Base-by-base conservation (phyloP, 2,329 filamentous ascomycete species). In the Clarireedia hainanense region DNA sequence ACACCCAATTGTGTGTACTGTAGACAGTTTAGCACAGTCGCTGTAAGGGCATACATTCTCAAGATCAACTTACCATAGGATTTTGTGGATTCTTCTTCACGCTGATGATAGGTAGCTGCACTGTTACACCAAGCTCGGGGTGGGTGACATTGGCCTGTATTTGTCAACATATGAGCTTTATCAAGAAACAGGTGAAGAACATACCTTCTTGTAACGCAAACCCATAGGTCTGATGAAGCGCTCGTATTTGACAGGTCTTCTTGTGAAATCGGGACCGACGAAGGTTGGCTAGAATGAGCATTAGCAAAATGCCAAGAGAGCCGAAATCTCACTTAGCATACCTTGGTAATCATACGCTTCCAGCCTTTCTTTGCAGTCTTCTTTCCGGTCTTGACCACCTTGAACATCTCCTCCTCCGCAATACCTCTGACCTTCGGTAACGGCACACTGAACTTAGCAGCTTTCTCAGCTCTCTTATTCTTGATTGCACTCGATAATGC, bases 391-490 rank as follows among this genome's bases (percentile, higher is more conserved):
- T 91, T 91, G 68, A 97, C 84, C 14, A 96, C 91, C 74, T 89
- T 92, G 79, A 97, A 97, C 87, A 96, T 92, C 76, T 96, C 92
- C 78, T 95, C 90, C 76, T 97, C 92, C 63, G 83, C 85, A 65
- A 97, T 96, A 61, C 90, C 92, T 67, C 89, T 83, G 46, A 97
- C 94, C 75, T 96, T 96, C 37, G 94, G 94, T 68, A 99, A 73
- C 1, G 94, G 94, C 40, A 97, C 94, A 34, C 81, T 82, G 71
- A 96, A 97, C 70, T 92, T 89, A 50, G 94, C 94, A 6, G 91
- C 90, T 80, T 96, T 96, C 73, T 96, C 95, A 61, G 81, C 81
- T 42, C 94, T 81, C 80, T 96, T 96, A 73, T 96, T 90, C 81
- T 97, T 99, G 76, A 96, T 95, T 53, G 91, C 88, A 58, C 81